Base-by-base conservation (phyloP, 805 yeast species). In the Saturnispora halmiae region DNA sequence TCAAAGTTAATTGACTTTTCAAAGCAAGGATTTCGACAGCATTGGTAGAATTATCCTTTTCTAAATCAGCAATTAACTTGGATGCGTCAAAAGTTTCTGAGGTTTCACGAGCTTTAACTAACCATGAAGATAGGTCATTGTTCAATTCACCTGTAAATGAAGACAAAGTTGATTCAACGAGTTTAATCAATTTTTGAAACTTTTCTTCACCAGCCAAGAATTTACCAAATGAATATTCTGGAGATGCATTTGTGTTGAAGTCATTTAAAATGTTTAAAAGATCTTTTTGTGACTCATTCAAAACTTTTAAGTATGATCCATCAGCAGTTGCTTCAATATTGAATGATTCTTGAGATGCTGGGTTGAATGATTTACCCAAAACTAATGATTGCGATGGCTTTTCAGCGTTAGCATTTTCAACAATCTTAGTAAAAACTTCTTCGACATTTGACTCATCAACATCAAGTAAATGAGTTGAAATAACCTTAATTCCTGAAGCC, bases 201-300 rank as follows among this genome's bases (percentile, higher is more conserved):
- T 72, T 69, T 49, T 76, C 76, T 51, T 75, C 72, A 29, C 64
- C 63, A 38, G 71, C 73, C 50, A 87, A 61, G 56, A 69, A 86
- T 21, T 74, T 64, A 59, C 97, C 97, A 50, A 73, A 84, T 7
- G 96, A 95, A 55, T 66, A 88, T 61, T 87, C 96, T 19, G 96
- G 97, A 38, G 77, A 73, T 8, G 61, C 49, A 41, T 78, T 77
- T 60, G 85, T 81, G 19, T 46, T 36, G 56, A 82, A 66, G 28
- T 87, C 61, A 39, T 71, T 66, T 46, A 83, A 64, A 41, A 73
- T 67, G 6, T 67, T 57, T 14, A 69, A 61, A 55, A 77, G 79
- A 13, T 34, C 33, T 24, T 35, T 14, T 38, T 45, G 34, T 6
- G 84, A 67, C 60, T 87, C 95, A 36, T 71, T 60, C 50, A 88